Evolutionary conservation across 768 basidiomycete genomes (phyloP).

Genomic region (Boletus speciosus): DNA sequence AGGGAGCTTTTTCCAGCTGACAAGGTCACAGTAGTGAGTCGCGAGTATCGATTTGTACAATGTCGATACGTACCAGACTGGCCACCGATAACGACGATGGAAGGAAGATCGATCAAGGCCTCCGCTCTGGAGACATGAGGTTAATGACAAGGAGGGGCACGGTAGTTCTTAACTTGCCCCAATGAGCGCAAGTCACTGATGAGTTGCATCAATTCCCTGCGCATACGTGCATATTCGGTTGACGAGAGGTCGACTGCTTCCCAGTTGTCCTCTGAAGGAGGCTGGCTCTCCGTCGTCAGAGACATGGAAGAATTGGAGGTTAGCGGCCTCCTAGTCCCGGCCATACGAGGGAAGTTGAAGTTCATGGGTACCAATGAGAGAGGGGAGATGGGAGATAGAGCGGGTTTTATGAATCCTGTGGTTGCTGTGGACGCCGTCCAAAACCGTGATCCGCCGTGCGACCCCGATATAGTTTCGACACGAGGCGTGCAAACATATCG

Average conservation of each 20-base stretch:
- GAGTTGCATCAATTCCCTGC: conserved; percentile 39
- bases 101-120: conserved; percentile 43
- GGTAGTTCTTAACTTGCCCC: conserved; percentile 30
- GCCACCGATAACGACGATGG: conserved; percentile 52
- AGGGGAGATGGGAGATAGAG: neutral
- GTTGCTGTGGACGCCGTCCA: neutral
- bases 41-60: neutral
- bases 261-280: conserved; percentile 15
- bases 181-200: conserved; percentile 37
- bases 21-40: neutral
- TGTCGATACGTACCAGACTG: conserved; percentile 44
- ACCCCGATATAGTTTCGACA: neutral
- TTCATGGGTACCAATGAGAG: conserved; percentile 2
- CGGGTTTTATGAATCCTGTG: conserved; percentile 9
- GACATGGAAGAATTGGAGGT: neutral
- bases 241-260: conserved; percentile 25
- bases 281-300: neutral
- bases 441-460: neutral
- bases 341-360: neutral
- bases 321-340: neutral
- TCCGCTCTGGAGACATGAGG: conserved; percentile 31
- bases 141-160: neutral
- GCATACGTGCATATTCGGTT: conserved; percentile 38
- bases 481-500: neutral
- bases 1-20: conserved; percentile 59